These are phyloP conservation scores for Anisodus acutangulus DNA, from an alignment of 257 asterid genomes.

Conservation along the genomic window DNA sequence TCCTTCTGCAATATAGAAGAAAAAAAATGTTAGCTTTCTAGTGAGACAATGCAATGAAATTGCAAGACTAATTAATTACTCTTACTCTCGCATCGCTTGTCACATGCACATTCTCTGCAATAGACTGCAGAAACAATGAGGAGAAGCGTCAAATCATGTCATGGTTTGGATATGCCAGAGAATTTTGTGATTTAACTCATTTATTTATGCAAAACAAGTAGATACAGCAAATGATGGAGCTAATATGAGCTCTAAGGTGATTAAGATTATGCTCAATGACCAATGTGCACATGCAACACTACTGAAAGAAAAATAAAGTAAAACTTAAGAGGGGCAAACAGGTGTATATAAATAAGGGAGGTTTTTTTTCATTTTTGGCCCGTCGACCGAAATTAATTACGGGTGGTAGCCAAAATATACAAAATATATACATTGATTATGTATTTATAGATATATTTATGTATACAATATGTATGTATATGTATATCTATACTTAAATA, in stretches of 20 bases:
- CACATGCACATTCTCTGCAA: slow-evolving; percentile 74
- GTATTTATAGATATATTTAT: no score
- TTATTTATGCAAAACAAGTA: neutral
- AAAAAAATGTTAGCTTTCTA: neutral
- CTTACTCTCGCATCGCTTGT: slow-evolving; percentile 79
- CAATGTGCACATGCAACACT: neutral
- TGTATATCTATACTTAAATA: no score
- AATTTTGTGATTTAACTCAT: neutral
- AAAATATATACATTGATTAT: no score
- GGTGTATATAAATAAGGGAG: neutral
- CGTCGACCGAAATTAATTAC: no score
- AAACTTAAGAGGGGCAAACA: neutral
- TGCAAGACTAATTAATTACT: neutral
- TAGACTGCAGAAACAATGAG: slow-evolving; percentile 62
- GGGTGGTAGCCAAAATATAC: no score
- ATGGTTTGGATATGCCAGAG: neutral
- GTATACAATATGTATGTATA: no score
- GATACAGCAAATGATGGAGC: neutral
- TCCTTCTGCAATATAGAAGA: slow-evolving; percentile 56
- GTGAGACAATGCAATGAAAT: neutral
- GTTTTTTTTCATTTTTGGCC: no score
- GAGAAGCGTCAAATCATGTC: neutral
- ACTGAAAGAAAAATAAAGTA: neutral
- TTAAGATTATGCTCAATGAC: neutral
- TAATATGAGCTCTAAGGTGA: neutral